Evolutionary conservation across 441 rosid species (phyloP), one percentile per base, ranked within the genome.

Genomic region (Pelargonium cotyledonis): DNA sequence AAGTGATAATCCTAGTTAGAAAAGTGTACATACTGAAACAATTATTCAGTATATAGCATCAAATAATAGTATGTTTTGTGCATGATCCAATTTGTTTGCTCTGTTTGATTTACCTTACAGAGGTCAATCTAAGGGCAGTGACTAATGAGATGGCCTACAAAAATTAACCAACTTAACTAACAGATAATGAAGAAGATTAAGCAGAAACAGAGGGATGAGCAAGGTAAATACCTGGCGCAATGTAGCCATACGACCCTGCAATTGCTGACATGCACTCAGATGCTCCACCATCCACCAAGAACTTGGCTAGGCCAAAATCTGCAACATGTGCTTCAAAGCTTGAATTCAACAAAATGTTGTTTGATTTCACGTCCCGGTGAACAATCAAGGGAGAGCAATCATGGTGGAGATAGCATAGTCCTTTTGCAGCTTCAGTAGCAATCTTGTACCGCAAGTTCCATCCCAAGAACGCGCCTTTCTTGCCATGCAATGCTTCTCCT

Each of bases 331-430:
- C 64, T 26, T 61, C 64, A 73, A 73, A 65, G 66, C 77, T 74
- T 70, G 74, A 81, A 76, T 75, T 85, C 72, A 79, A 71, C 74
- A 26, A 75, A 72, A 66, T 78, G 70, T 78, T 79, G 64, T 61
- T 83, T 0, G 88, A 84, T 75, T 84, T 84, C 38, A 84, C 88
- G 14, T 84, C 88, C 5, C 88, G 80, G 46, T 84, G 88, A 23
- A 84, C 79, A 18, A 84, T 84, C 62, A 84, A 31, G 0, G 88
- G 88, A 10, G 85, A 78, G 65, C 88, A 84, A 70, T 84, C 88
- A 31, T 84, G 88, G 77, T 84, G 88, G 65, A 84, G 85, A 61
- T 84, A 84, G 69, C 88, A 78, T 0, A 84, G 71, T 44, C 85
- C 88, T 74, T 69, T 82, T 1, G 88, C 88, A 14, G 88, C 85